Base-by-base conservation (phyloP, 768 basidiomycete species). In the Tulasnella sp. region DNA sequence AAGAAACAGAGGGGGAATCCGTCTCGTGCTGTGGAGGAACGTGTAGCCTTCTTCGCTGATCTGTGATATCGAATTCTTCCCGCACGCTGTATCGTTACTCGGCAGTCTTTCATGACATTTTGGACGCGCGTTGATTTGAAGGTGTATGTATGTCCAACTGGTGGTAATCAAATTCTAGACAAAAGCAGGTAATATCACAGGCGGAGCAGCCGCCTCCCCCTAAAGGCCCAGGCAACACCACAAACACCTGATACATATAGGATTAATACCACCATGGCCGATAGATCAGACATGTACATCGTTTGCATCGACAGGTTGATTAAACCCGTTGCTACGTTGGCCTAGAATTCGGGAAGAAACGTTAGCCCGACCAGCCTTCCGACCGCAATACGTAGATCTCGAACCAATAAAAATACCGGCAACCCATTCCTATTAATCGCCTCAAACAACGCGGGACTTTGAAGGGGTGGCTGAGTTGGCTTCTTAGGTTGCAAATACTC, bases 341-440 rank as follows among this genome's bases (percentile, higher is more conserved):
- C 93, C 95, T 97, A 78, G 77, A 71, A 36, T 78, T 36, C 25
- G 40, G 78, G 19, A 76, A 38, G 17, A 1, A 25, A 15, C 8
- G 19, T 40, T 22, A 42, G 31, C 74, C 6, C 5, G n/a, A 12
- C 22, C 25, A 54, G 45, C 17, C 12, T 9, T 17, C 5, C 19
- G 39, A 34, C 14, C 68, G 70, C 45, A 25, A 25, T 25, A 52
- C n/a, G 52, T 9, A 54, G 0, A n/a, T 22, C 14, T 87, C 93
- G 78, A 79, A 95, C 96, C 31, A 92, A 78, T 0, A 99, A 87
- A 82, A 99, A 99, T 29, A 96, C 80, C 7, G 85, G 83, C 14
- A 99, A 83, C 0, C 91, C 89, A 78, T 98, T 96, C 77, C 84
- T 86, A 81, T 99, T 98, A 71, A 97, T 85, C 0, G 93, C 93